Evolutionary conservation across 441 rosid species (phyloP).

Genomic region (Corymbia calophylla): DNA sequence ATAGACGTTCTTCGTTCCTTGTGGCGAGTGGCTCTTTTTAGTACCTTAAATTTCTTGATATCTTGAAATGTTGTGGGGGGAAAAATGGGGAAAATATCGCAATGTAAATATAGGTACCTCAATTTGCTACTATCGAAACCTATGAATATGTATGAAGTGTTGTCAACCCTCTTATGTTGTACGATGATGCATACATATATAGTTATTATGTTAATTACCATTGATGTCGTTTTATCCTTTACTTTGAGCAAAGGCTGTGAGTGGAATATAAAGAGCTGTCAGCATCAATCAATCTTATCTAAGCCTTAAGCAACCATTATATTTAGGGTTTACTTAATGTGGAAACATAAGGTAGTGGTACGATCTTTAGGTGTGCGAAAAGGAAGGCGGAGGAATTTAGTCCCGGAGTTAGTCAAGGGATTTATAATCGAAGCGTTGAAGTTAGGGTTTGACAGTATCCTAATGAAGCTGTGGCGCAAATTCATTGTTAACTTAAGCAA

Average conservation of each 20-base stretch:
- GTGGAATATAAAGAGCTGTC: not conserved
- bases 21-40: not conserved
- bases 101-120: not conserved
- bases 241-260: not conserved
- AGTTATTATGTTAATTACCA: not conserved
- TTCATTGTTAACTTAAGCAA: not conserved
- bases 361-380: not conserved
- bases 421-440: not conserved
- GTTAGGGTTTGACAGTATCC: not conserved
- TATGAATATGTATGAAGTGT: not conserved
- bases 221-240: not conserved
- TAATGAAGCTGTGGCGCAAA: not conserved
- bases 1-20: not conserved
- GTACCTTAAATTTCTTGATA: not conserved
- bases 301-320: not conserved
- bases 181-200: not conserved
- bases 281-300: not conserved
- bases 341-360: not conserved
- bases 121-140: not conserved
- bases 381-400: not conserved
- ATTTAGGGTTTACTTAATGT: not conserved
- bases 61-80: not conserved
- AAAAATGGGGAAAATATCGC: not conserved
- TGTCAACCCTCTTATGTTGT: not conserved
- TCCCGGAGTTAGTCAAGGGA: not conserved